Conservation (phyloP, 805 yeast genomes). For the Henningerozyma blattae region DNA sequence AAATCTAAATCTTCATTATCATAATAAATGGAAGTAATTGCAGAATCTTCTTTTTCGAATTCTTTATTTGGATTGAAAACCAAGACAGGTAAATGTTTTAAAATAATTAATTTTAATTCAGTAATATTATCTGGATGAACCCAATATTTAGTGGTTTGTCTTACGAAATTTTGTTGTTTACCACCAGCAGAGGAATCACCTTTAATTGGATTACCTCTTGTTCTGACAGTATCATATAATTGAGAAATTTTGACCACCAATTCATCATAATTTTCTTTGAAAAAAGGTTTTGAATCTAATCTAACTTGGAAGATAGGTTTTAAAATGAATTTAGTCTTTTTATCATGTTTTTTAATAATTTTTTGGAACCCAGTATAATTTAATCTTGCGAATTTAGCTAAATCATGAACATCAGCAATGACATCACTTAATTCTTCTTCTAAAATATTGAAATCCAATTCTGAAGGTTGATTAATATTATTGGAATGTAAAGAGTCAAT, state of each 20-base stretch:
- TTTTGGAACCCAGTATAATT: conserved; percentile 97
- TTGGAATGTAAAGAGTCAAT: conserved; percentile 43
- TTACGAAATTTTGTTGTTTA: conserved; percentile 90
- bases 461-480: conserved; percentile 33
- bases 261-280: conserved; percentile 86
- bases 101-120: conserved; percentile 80
- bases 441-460: conserved; percentile 58
- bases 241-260: conserved; percentile 82
- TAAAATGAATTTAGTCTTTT: conserved; percentile 65
- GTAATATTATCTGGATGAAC: conserved; percentile 98
- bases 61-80: conserved; percentile 95
- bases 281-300: conserved; percentile 87
- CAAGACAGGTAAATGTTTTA: conserved; percentile 92
- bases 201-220: conserved; percentile 87
- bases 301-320: conserved; percentile 91
- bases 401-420: conserved; percentile 94
- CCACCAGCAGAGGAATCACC: conserved; percentile 99
- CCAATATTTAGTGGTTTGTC: conserved; percentile 99
- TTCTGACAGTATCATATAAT: conserved; percentile 83
- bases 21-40: conserved; percentile 92
- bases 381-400: conserved; percentile 84
- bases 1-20: conserved; percentile 84
- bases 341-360: conserved; percentile 93
- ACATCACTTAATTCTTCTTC: conserved; percentile 75
- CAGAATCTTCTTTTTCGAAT: conserved; percentile 87